Percentiles rank a stretch among this genome's conserved stretches.
phyloP scores from a whole-genome alignment of 306 rosid species.

The Abrus precatorius region DNA sequence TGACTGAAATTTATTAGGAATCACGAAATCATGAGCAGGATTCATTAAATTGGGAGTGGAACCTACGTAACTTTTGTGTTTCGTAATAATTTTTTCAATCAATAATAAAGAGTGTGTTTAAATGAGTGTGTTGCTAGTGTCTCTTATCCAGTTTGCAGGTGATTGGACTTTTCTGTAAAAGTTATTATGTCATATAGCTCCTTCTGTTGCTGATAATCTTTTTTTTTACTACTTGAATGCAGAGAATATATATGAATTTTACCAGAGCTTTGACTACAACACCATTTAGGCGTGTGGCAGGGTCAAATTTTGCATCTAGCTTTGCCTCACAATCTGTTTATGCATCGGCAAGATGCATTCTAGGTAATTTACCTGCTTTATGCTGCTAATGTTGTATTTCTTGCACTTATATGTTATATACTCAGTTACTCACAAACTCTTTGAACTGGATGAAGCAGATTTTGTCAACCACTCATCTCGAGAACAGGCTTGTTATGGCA shows the following conservation, averaged over 20 bases:
- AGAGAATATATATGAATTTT: slow-evolving; percentile 63
- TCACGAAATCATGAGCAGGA: too few relatives aligned
- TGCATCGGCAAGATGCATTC: slow-evolving; percentile 56
- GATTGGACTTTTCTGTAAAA: background rate
- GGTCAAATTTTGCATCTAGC: slow-evolving; percentile 50
- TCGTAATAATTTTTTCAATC: too few relatives aligned
- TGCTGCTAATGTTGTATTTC: slow-evolving; percentile 41
- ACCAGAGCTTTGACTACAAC: slow-evolving; percentile 56
- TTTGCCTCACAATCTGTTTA: slow-evolving; percentile 51
- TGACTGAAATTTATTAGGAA: too few relatives aligned
- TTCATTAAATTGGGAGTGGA: too few relatives aligned
- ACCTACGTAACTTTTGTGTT: too few relatives aligned
- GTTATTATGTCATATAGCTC: slow-evolving; percentile 8
- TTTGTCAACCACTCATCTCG: slow-evolving; percentile 48
- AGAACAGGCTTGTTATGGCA: slow-evolving; percentile 46
- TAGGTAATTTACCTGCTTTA: slow-evolving; percentile 52
- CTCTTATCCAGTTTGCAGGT: slow-evolving; percentile 10
- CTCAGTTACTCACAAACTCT: slow-evolving; percentile 29
- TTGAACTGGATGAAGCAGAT: slow-evolving; percentile 55
- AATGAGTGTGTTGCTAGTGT: too few relatives aligned
- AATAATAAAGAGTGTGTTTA: too few relatives aligned
- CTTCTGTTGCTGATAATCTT: slow-evolving; percentile 19
- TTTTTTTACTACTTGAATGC: slow-evolving; percentile 37
- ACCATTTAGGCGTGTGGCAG: slow-evolving; percentile 52
- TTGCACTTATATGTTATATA: slow-evolving; percentile 14